These are phyloP conservation scores for Saccharomycopsis microspora DNA, from an alignment of 805 yeast species.

Conservation along the genomic window DNA sequence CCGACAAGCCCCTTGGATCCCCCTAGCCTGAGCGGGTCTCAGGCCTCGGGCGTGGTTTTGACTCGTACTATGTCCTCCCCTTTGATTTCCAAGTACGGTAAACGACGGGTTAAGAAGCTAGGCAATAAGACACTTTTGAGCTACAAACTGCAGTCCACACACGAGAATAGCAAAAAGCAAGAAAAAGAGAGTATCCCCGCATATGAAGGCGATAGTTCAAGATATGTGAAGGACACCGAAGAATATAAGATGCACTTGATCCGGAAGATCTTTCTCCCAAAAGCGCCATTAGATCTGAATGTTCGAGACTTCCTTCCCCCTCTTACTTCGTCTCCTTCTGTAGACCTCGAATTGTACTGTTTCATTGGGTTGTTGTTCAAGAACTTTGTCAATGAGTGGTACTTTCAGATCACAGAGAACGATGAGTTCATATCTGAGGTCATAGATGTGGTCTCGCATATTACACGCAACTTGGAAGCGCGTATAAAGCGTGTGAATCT, in stretches of 20 bases:
- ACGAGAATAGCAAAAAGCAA: no score
- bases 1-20: conserved; percentile 14
- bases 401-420: conserved; percentile 29
- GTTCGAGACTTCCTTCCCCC: conserved; percentile 24
- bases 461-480: conserved; percentile 28
- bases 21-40: no score
- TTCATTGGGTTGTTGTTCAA: conserved; percentile 34
- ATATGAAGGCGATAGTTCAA: not conserved
- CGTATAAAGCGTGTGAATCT: conserved; percentile 25
- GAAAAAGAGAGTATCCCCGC: no score
- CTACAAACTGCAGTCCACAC: not conserved
- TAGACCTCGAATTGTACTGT: conserved; percentile 36
- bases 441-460: conserved; percentile 27
- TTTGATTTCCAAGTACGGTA: conserved; percentile 7
- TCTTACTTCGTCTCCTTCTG: conserved; percentile 26
- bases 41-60: no score
- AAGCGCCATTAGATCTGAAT: conserved; percentile 14
- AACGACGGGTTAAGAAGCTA: conserved; percentile 9
- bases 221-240: conserved; percentile 18
- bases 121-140: not conserved
- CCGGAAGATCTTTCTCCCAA: conserved; percentile 20
- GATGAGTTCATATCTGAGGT: conserved; percentile 32
- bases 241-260: conserved; percentile 21
- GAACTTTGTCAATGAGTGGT: conserved; percentile 38
- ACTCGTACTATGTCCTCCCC: not conserved